These are phyloP conservation scores for Lophiostoma macrostomum DNA, from an alignment of 495 filamentous ascomycete species.

Conservation along the genomic window DNA sequence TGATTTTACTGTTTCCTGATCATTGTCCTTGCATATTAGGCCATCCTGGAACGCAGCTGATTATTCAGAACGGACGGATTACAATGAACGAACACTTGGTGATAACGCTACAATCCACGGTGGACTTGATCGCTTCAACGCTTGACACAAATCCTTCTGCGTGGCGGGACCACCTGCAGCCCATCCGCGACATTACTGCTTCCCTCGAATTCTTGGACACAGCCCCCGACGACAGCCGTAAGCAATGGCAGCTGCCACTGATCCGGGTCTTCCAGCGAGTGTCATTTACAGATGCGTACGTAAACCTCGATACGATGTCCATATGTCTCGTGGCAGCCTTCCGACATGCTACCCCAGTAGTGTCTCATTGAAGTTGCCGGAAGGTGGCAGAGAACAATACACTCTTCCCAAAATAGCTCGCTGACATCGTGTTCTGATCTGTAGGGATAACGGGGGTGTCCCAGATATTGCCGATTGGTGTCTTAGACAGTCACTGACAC, in stretches of 20 bases:
- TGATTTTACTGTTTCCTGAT: neutral
- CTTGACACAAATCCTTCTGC: constrained; percentile 17
- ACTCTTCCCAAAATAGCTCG: no score
- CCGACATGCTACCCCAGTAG: no score
- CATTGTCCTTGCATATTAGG: neutral
- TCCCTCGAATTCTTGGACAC: constrained; percentile 42
- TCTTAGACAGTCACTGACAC: constrained; percentile 44
- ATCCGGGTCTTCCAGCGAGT: constrained; percentile 49
- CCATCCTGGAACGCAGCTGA: neutral
- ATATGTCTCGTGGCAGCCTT: no score
- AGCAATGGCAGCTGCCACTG: constrained; percentile 30
- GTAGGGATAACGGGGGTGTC: constrained; percentile 48
- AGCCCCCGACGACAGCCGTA: constrained; percentile 45
- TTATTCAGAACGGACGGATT: neutral
- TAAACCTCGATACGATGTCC: no score
- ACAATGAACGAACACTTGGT: constrained; percentile 16
- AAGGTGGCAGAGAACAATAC: no score
- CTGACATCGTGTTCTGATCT: no score
- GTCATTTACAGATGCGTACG: constrained; percentile 47
- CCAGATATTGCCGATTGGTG: constrained; percentile 49
- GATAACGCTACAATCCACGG: constrained; percentile 11
- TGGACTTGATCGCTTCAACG: constrained; percentile 13
- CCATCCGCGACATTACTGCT: constrained; percentile 30
- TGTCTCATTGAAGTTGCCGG: no score
- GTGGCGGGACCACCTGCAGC: constrained; percentile 23